Evolutionary conservation across 192 early-diverging fungal species (phyloP), one percentile per base, ranked within the genome.

Genomic region (Phlyctochytrium bullatum): DNA sequence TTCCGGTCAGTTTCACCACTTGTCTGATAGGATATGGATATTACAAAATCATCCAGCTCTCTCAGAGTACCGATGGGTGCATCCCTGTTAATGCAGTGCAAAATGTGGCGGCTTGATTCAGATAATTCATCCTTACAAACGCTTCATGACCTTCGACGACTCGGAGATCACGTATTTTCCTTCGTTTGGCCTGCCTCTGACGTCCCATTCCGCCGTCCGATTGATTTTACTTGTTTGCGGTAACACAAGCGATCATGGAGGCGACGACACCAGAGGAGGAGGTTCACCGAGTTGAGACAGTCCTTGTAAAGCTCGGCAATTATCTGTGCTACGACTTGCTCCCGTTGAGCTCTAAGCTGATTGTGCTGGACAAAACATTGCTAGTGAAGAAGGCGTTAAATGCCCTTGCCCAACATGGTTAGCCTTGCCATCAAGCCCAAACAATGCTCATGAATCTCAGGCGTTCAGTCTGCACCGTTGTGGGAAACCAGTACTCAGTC

Each of bases 401-500:
- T 1, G 89, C 92, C 20, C 76, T 98, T 47, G 85, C 96, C n/a
- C 96, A 96, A 68, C 93, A 98, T 67, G 92, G 95, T 93, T 88
- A 69, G 80, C 33, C 31, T 34, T 51, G 20, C n/a, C n/a, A n/a
- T n/a, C n/a, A n/a, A n/a, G n/a, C n/a, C n/a, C n/a, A n/a, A n/a
- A n/a, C n/a, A n/a, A n/a, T n/a, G n/a, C n/a, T n/a, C n/a, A n/a
- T n/a, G n/a, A n/a, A n/a, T n/a, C n/a, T n/a, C n/a, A 93, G 92
- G 91, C 14, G 87, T 97, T 65, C 94, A 95, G 53, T 95, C 92
- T 6, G 95, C 95, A 27, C 93, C 94, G 51, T 79, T 98, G 52
- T 98, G 92, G 90, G 89, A 93, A 65, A 90, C 92, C 1, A 67
- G 73, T 1, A 79, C 80, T 3, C 88, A 92, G 57, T 83, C 83